Conservation (phyloP, 169 alveolate species). For the Ichthyophthirius multifiliis region DNA sequence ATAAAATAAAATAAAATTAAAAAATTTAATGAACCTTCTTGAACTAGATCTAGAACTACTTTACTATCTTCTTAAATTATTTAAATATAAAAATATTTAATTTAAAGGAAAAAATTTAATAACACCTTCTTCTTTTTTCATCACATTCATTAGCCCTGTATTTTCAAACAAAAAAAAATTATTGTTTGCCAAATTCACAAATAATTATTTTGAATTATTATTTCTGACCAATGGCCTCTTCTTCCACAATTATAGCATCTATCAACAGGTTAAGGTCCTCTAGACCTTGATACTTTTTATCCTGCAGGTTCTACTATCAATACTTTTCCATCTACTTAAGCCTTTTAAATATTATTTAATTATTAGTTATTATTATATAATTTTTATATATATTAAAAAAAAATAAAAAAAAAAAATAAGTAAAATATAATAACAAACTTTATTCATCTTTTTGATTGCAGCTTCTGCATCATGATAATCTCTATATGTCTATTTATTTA, state of each 20-base stretch:
- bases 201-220: too few relatives aligned
- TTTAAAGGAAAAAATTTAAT: neutral
- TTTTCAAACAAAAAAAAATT: conserved; percentile 5
- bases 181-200: too few relatives aligned
- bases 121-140: conserved; percentile 2
- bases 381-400: neutral
- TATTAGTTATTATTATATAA: neutral
- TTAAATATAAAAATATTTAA: neutral
- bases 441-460: conserved; percentile 31
- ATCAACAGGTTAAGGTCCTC: conserved; percentile 35
- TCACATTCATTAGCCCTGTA: conserved; percentile 14
- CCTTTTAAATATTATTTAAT: neutral
- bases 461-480: conserved; percentile 40
- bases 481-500: conserved; percentile 17
- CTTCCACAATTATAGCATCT: conserved; percentile 34
- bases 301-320: conserved; percentile 46
- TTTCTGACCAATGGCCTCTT: conserved; percentile 43
- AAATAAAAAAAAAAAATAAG: too few relatives aligned
- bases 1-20: neutral
- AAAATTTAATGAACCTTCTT: neutral
- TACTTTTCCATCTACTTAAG: conserved; percentile 11
- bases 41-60: conserved; percentile 8
- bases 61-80: neutral
- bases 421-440: neutral
- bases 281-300: conserved; percentile 8